These are phyloP conservation scores for Cyclocybe aegerita DNA, from an alignment of 768 basidiomycete species.

Conservation along the genomic window DNA sequence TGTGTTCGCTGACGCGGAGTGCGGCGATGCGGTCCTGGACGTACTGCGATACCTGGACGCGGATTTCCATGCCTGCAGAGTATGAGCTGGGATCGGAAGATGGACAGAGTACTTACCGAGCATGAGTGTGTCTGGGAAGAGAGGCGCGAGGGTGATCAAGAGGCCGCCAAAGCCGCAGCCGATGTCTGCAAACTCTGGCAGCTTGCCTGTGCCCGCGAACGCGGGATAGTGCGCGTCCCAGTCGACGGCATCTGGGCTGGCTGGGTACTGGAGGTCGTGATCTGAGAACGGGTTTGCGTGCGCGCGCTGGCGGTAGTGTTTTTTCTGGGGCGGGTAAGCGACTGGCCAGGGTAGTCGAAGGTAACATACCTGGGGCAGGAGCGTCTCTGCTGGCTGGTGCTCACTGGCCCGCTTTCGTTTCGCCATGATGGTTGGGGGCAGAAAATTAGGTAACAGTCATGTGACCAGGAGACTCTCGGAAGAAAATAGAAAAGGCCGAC, in stretches of 20 bases:
- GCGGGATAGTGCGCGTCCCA: conserved; percentile 85
- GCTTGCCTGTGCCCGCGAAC: conserved; percentile 53
- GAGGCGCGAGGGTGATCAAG: conserved; percentile 81
- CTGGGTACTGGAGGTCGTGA: conserved; percentile 85
- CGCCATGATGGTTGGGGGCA: conserved; percentile 19
- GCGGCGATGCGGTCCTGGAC: conserved; percentile 93
- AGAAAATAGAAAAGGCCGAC: not conserved
- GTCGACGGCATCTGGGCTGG: conserved; percentile 72
- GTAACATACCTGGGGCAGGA: conserved; percentile 49
- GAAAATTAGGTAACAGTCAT: conserved; percentile 14
- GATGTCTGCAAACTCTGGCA: conserved; percentile 93
- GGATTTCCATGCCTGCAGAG: conserved; percentile 88
- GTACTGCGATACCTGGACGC: conserved; percentile 94
- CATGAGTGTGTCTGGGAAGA: conserved; percentile 91
- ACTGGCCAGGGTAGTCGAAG: not conserved
- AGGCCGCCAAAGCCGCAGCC: conserved; percentile 98
- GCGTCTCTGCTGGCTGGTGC: conserved; percentile 16
- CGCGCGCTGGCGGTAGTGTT: conserved; percentile 79
- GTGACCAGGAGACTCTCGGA: conserved; percentile 28
- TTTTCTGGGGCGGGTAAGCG: conserved; percentile 51
- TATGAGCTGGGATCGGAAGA: conserved; percentile 2
- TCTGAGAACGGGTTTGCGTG: conserved; percentile 89
- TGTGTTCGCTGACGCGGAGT: conserved; percentile 55
- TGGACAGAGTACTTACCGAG: conserved; percentile 62
- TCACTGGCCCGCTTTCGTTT: conserved; percentile 24